Evolutionary conservation across 2,329 filamentous ascomycete genomes (phyloP), one percentile per base, ranked within the genome.

Genomic region (Tothia fuscella): DNA sequence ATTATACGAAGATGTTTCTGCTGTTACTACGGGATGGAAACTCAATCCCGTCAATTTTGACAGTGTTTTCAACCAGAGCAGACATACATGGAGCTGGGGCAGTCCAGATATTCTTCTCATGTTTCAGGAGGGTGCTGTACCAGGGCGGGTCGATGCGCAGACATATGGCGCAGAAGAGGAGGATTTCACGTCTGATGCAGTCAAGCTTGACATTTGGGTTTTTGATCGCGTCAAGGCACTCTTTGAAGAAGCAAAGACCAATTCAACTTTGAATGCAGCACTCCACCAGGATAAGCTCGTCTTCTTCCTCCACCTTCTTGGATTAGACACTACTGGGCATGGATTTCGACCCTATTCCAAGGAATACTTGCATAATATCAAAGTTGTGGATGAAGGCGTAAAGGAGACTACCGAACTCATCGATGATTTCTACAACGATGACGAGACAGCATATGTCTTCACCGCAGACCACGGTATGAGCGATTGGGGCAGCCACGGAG

Each of bases 401-500:
- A 71, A 82, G 59, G 82, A 94, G 60, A 81, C 94, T 38, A 80
- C 82, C 0, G 71, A 82, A 48, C 57, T 94, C 41, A 79, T 95
- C 38, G 77, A 93, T 26, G 74, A 81, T 10, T 98, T 96, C 57
- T 98, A 95, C 53, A 71, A 65, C 51, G 76, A 77, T 48, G 81
- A 75, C 42, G 80, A 91, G 59, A 96, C 91, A 0, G 86, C 93
- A 0, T 98, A 89, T 57, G 76, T 98, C 13, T 98, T 98, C 57
- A 98, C 93, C 1, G 91, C 91, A 6, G 91, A 98, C 56, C 91
- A 98, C 59, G 91, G 91, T 14, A 98, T 98, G 91, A 96, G 86
- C 55, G 91, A 98, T 61, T 95, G 83, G 80, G 91, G 93, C n/a
- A 96, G 88, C 52, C 93, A 98, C 58, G 93, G 93, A 28, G 91